Evolutionary conservation across 257 asterid genomes (phyloP), one percentile per base, ranked within the genome.

Genomic region (Solanum megistacrolobum): DNA sequence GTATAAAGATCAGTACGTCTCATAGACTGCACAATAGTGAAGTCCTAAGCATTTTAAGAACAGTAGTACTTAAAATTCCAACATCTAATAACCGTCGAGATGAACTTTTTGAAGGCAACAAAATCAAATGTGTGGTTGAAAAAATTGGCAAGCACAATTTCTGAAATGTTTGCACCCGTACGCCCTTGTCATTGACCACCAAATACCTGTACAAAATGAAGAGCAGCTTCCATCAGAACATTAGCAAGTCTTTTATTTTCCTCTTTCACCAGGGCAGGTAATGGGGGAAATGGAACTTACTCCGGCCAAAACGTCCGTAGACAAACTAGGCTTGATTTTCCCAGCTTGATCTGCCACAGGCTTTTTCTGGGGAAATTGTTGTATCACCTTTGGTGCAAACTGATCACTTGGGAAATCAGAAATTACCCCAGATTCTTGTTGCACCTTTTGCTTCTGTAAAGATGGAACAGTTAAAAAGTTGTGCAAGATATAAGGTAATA

Each of bases 371-470:
- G 90, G 93, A 88, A 92, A 94, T 69, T 93, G 95, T 34, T 94
- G 92, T 14, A 91, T 88, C 84, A 91, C 91, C 87, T 94, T 95
- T 6, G 93, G 96, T 18, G 88, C 90, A 91, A 91, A 75, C 79
- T 83, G 83, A 75, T 72, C 84, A 83, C 86, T 72, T 3, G 84
- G 25, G 52, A 68, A 31, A 34, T 86, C 87, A 41, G 89, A 85
- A 66, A 85, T 38, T 29, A 69, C 89, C 46, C 75, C 89, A n/a
- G 90, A 89, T 71, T 89, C 89, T 36, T 76, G 86, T 32, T 92
- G 95, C 69, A 93, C 88, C 92, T 94, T 95, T 73, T 90, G 98
- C 93, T 92, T 96, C 98, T 95, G 94, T 89, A 88, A 74, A 38
- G 21, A 71, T 86, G 41, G 39, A 74, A 29, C 69, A 81, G 9